These are phyloP conservation scores for Cladophialophora exuberans DNA, from an alignment of 2,329 filamentous ascomycete species.

Conservation along the genomic window DNA sequence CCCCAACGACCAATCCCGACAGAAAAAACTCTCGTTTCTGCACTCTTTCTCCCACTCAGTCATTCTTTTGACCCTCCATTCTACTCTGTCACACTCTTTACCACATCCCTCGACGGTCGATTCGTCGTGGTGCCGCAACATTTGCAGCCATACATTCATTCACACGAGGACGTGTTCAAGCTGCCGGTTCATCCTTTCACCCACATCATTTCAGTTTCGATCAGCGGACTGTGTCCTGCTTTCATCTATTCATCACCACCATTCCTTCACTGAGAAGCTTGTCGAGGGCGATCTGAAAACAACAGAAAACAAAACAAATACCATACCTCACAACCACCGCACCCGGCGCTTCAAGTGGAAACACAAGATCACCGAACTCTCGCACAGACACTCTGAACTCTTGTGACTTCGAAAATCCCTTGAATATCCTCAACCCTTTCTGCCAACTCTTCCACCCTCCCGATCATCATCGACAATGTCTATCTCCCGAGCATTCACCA, in stretches of 20 bases:
- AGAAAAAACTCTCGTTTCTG: constrained; percentile 19
- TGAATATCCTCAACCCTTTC: not conserved
- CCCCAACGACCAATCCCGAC: constrained; percentile 15
- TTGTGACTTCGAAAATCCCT: constrained; percentile 1
- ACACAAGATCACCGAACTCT: constrained; percentile 10
- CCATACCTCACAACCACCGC: not conserved
- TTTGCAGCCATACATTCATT: constrained; percentile 21
- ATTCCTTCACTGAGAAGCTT: constrained; percentile 10
- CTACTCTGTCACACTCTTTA: constrained; percentile 23
- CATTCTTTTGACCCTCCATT: constrained; percentile 25
- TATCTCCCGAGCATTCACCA: constrained; percentile 51
- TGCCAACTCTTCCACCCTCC: not conserved
- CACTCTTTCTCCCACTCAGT: constrained; percentile 14
- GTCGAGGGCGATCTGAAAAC: not conserved
- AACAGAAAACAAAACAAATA: not conserved
- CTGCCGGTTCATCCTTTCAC: constrained; percentile 21
- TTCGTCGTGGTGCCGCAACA: constrained; percentile 24
- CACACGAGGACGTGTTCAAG: constrained; percentile 11
- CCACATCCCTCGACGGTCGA: constrained; percentile 26
- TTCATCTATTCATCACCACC: constrained; percentile 8
- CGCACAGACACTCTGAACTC: not conserved
- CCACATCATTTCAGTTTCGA: constrained; percentile 12
- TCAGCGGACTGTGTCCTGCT: constrained; percentile 29
- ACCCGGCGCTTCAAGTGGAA: not conserved
- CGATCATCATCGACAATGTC: constrained; percentile 36